phyloP scores from a whole-genome alignment of 1,284 basidiomycete genomes.

The Rhodotorula sp. region DNA sequence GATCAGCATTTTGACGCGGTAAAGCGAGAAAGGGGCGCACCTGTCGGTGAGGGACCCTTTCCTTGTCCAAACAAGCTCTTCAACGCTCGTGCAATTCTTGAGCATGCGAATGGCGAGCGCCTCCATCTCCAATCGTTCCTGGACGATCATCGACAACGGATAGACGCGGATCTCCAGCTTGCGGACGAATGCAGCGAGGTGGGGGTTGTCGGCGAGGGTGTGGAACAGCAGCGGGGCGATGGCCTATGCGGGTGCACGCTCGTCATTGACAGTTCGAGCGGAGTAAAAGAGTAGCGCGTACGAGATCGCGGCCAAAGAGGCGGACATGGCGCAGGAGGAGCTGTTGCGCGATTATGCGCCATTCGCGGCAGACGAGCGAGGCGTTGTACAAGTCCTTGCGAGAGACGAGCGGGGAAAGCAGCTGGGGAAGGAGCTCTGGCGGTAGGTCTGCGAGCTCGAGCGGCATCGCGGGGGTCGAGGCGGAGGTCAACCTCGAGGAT shows the following conservation, averaged over 20 bases:
- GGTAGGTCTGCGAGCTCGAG: slow-evolving; percentile 19
- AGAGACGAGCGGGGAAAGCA: slow-evolving; percentile 24
- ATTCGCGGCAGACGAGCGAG: slow-evolving; percentile 28
- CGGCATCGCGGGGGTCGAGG: neutral
- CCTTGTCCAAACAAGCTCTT: slow-evolving; percentile 35
- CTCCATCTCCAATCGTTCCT: slow-evolving; percentile 24
- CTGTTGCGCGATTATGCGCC: slow-evolving; percentile 2
- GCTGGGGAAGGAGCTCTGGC: slow-evolving; percentile 29
- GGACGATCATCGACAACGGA: slow-evolving; percentile 28
- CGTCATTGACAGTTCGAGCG: too few relatives aligned
- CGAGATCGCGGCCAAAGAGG: slow-evolving; percentile 37
- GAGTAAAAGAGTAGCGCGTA: neutral
- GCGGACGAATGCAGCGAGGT: slow-evolving; percentile 23
- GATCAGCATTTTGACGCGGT: neutral
- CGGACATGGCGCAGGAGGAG: slow-evolving; percentile 28
- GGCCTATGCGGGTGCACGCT: slow-evolving; percentile 5
- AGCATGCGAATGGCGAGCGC: slow-evolving; percentile 26
- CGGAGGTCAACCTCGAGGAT: neutral
- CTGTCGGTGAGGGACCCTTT: slow-evolving; percentile 34
- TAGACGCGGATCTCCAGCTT: slow-evolving; percentile 38
- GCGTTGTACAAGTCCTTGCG: slow-evolving; percentile 23
- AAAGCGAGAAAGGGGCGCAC: neutral
- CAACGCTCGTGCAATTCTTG: slow-evolving; percentile 11
- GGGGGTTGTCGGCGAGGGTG: slow-evolving; percentile 11
- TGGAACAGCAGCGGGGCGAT: slow-evolving; percentile 22